A percentile compares a stretch with the other conserved stretches of the same genome.
Conservation (phyloP, 2,329 filamentous ascomycete species). For the Tolypocladium guangdongense region DNA sequence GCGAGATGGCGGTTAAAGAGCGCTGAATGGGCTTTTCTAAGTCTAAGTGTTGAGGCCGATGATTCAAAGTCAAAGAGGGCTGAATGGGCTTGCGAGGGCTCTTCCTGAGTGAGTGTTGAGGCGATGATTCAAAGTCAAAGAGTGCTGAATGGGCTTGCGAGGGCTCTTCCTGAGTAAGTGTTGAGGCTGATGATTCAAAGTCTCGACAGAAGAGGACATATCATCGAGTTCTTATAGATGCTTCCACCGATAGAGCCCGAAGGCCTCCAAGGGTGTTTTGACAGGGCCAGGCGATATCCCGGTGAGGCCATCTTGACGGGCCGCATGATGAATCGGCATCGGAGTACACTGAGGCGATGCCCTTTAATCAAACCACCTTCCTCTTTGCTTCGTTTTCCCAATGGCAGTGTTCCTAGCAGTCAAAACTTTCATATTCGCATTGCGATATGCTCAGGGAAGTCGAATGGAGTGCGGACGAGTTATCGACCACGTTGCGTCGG, state of each 20-base stretch:
- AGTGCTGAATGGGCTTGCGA: too few species aligned
- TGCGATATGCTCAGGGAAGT: not conserved
- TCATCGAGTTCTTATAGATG: not conserved
- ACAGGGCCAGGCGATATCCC: not conserved
- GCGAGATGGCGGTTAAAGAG: not conserved
- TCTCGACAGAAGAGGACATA: not conserved
- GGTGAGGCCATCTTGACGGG: not conserved
- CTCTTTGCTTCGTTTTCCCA: not conserved
- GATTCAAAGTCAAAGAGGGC: too few species aligned
- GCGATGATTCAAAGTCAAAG: too few species aligned
- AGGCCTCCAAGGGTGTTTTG: not conserved
- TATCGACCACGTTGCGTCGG: not conserved
- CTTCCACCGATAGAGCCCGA: too few species aligned
- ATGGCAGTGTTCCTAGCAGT: not conserved
- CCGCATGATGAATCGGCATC: not conserved
- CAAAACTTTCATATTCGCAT: not conserved
- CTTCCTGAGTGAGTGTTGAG: too few species aligned
- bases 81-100: too few species aligned
- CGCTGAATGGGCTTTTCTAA: not conserved
- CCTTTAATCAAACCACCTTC: too few species aligned
- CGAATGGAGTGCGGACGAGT: not conserved
- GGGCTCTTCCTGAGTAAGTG: too few species aligned
- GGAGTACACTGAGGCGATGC: not conserved
- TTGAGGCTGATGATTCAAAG: too few species aligned
- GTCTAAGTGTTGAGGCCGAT: not conserved